Percentiles rank a stretch among this genome's conserved stretches.
Conservation (phyloP, 768 basidiomycete genomes). For the Rossbeevera mucosa region DNA sequence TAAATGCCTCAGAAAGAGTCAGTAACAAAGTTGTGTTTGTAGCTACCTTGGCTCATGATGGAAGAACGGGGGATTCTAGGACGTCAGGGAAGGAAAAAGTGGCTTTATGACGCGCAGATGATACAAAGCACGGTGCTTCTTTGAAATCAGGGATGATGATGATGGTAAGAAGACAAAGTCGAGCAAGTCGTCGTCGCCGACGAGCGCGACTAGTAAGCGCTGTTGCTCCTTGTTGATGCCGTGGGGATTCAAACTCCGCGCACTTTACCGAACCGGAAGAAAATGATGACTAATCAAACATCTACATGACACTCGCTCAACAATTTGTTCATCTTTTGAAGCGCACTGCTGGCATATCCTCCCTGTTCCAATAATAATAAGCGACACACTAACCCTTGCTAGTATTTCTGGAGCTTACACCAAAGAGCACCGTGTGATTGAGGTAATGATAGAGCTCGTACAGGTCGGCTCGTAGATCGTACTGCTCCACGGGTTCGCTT, state of each 20-base stretch:
- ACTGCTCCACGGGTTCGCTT: slow-evolving; percentile 61
- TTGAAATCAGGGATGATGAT: slow-evolving; percentile 1
- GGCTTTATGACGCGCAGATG: neutral
- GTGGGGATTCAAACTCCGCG: slow-evolving; percentile 13
- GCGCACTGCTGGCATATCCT: slow-evolving; percentile 52
- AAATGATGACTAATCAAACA: slow-evolving; percentile 13
- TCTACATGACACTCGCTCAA: slow-evolving; percentile 34
- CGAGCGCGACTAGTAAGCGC: slow-evolving; percentile 23
- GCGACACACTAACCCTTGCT: neutral
- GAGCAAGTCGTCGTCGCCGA: slow-evolving; percentile 18
- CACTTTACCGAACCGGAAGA: neutral
- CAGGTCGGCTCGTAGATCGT: slow-evolving; percentile 57
- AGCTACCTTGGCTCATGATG: slow-evolving; percentile 32
- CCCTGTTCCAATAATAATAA: slow-evolving; percentile 25
- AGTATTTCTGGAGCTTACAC: slow-evolving; percentile 42
- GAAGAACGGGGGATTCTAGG: neutral
- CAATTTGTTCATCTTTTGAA: slow-evolving; percentile 40
- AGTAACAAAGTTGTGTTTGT: slow-evolving; percentile 15
- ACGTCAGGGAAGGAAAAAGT: slow-evolving; percentile 2
- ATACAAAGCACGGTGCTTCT: neutral
- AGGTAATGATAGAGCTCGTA: slow-evolving; percentile 80
- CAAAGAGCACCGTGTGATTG: slow-evolving; percentile 77
- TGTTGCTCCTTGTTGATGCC: slow-evolving; percentile 25
- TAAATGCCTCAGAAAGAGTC: slow-evolving; percentile 32
- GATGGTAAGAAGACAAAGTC: slow-evolving; percentile 12